Evolutionary conservation across 495 filamentous ascomycete species (phyloP).

Genomic region (Aspergillus sclerotiicarbonarius): DNA sequence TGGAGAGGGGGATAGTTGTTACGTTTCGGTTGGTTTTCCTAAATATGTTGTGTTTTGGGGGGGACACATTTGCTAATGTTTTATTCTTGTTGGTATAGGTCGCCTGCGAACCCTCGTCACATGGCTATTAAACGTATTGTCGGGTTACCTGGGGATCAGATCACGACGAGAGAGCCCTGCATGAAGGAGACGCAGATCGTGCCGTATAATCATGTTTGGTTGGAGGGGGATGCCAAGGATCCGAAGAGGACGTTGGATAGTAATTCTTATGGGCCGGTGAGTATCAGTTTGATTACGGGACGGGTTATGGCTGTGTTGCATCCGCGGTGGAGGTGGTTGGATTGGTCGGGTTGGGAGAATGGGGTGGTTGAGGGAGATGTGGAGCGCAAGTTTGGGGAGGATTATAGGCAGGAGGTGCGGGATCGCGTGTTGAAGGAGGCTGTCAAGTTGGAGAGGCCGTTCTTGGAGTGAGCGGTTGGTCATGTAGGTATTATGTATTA

Average conservation of each 20-base stretch:
- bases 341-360: constrained; percentile 43
- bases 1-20: constrained; percentile 55
- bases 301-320: constrained; percentile 60
- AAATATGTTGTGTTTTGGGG: neutral
- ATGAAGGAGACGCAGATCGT: constrained; percentile 55
- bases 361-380: constrained; percentile 24
- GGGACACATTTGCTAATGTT: neutral
- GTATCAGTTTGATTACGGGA: constrained; percentile 60
- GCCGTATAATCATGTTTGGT: constrained; percentile 72
- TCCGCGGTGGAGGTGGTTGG: constrained; percentile 52
- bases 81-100: constrained; percentile 43
- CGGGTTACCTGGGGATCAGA: constrained; percentile 65
- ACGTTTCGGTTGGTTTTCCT: constrained; percentile 44
- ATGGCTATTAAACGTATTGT: constrained; percentile 67
- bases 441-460: constrained; percentile 36
- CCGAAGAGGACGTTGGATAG: constrained; percentile 61
- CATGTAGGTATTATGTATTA: constrained; percentile 8
- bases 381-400: constrained; percentile 25
- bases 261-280: constrained; percentile 71
- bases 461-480: constrained; percentile 21
- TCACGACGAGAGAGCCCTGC: constrained; percentile 61
- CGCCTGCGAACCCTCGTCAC: constrained; percentile 58
- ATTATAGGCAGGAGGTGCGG: constrained; percentile 42
- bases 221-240: constrained; percentile 68
- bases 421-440: constrained; percentile 39